Conservation (phyloP, 2,329 filamentous ascomycete genomes). For the Fusarium sp. region DNA sequence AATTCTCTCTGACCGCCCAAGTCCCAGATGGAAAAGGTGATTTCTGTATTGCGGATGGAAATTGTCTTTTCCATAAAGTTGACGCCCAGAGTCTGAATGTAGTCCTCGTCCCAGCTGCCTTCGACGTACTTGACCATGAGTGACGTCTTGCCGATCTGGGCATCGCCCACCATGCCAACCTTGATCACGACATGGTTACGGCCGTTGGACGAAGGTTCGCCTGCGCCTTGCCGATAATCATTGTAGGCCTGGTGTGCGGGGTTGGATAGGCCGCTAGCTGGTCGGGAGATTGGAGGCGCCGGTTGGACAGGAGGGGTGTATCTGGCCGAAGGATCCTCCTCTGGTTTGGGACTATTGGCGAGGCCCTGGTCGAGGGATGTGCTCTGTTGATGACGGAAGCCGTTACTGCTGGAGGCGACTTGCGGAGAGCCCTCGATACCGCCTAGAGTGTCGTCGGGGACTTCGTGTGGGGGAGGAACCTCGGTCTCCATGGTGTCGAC, state of each 20-base stretch:
- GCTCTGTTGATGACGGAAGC: constrained; percentile 58
- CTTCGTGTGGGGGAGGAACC: constrained; percentile 48
- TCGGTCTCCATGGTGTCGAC: constrained; percentile 64
- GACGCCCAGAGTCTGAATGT: constrained; percentile 97
- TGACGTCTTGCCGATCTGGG: constrained; percentile 98
- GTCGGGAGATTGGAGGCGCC: constrained; percentile 62
- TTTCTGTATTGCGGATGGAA: constrained; percentile 98
- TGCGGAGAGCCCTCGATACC: constrained; percentile 62
- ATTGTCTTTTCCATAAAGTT: constrained; percentile 99
- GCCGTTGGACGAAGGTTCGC: constrained; percentile 56
- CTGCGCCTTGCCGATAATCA: constrained; percentile 59
- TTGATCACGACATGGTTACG: constrained; percentile 93
- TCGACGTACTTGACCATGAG: constrained; percentile 99
- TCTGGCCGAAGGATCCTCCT: constrained; percentile 57
- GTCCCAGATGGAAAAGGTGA: constrained; percentile 99
- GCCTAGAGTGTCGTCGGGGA: constrained; percentile 63
- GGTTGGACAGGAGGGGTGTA: constrained; percentile 62
- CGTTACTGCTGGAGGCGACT: constrained; percentile 48
- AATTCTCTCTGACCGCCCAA: constrained; percentile 97
- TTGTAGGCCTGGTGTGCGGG: constrained; percentile 53
- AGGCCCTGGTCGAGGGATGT: constrained; percentile 64
- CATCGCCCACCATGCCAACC: constrained; percentile 99
- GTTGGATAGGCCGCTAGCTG: constrained; percentile 67
- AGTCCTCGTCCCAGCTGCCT: constrained; percentile 99
- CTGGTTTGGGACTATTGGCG: constrained; percentile 53